Conservation (phyloP, 2,329 filamentous ascomycete genomes). For the Colletotrichum sp. region DNA sequence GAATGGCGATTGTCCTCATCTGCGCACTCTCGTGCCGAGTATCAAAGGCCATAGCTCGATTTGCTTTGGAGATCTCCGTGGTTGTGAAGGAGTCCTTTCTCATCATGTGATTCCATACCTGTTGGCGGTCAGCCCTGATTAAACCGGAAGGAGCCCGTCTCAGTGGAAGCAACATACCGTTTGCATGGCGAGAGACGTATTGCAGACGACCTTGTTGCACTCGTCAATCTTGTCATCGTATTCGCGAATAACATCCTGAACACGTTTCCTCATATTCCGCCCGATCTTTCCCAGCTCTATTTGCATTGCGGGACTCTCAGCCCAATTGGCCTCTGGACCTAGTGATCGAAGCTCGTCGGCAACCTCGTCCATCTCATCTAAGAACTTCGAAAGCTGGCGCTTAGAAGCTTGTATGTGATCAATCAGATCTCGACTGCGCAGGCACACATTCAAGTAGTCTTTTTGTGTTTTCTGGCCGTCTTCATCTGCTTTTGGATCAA, state of each 20-base stretch:
- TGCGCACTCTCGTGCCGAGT: slow-evolving; percentile 29
- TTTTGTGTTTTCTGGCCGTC: neutral
- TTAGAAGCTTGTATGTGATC: neutral
- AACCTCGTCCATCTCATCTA: neutral
- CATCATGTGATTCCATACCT: slow-evolving; percentile 33
- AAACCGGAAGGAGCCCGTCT: neutral
- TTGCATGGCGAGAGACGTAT: slow-evolving; percentile 30
- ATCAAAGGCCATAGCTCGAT: slow-evolving; percentile 26
- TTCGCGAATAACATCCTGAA: slow-evolving; percentile 28
- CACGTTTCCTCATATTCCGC: neutral
- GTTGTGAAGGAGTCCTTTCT: slow-evolving; percentile 28
- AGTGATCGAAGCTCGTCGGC: neutral
- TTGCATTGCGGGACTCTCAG: neutral
- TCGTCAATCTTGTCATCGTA: slow-evolving; percentile 32
- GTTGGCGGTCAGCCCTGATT: neutral
- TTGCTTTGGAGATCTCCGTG: slow-evolving; percentile 26
- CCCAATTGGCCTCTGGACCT: fast-evolving
- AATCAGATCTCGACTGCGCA: neutral
- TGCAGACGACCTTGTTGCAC: slow-evolving; percentile 29
- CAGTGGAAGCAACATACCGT: slow-evolving; percentile 20
- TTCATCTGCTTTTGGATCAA: neutral
- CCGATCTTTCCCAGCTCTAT: neutral
- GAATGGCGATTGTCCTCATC: slow-evolving; percentile 32
- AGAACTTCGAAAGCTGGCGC: neutral
- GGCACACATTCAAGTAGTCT: neutral